Percentiles rank a stretch among this genome's conserved stretches.
These are phyloP conservation scores for Candida sp. DNA, from an alignment of 1,139 yeast genomes.

Conservation along the genomic window DNA sequence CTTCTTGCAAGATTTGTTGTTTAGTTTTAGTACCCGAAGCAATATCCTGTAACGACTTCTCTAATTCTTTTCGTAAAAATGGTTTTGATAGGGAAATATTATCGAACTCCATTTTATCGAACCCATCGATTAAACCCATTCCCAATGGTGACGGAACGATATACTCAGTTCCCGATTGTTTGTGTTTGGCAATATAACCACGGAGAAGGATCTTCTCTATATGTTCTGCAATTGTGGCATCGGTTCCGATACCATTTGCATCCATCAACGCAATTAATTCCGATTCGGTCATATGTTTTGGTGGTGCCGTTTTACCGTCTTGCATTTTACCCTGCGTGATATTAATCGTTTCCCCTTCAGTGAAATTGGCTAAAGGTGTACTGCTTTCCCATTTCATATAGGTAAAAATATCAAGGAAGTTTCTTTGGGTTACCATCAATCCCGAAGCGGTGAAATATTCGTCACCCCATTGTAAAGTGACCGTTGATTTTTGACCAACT, in stretches of 20 bases:
- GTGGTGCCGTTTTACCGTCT: constrained; percentile 79
- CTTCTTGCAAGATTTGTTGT: constrained; percentile 52
- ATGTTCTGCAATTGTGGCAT: constrained; percentile 98
- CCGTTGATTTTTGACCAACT: constrained; percentile 64
- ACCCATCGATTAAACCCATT: constrained; percentile 84
- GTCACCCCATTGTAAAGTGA: constrained; percentile 70
- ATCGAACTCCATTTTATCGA: constrained; percentile 73
- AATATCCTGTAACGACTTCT: constrained; percentile 60
- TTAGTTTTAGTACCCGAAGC: constrained; percentile 61
- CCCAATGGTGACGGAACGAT: constrained; percentile 83
- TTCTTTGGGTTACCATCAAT: constrained; percentile 63
- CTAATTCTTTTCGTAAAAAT: constrained; percentile 75
- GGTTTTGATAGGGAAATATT: constrained; percentile 83
- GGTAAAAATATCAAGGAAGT: constrained; percentile 76
- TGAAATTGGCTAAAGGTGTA: constrained; percentile 63
- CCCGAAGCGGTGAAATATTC: constrained; percentile 75
- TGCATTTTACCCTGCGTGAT: constrained; percentile 56
- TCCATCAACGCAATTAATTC: constrained; percentile 95
- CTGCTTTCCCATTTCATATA: constrained; percentile 79
- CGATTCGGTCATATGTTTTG: constrained; percentile 82
- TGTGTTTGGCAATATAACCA: constrained; percentile 58
- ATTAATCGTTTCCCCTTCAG: constrained; percentile 51
- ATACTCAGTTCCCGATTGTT: constrained; percentile 30
- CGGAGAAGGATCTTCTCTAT: constrained; percentile 74
- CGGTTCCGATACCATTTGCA: constrained; percentile 96